Evolutionary conservation across 106 monocot species (phyloP).

Genomic region (Xerophyta viscosa): DNA sequence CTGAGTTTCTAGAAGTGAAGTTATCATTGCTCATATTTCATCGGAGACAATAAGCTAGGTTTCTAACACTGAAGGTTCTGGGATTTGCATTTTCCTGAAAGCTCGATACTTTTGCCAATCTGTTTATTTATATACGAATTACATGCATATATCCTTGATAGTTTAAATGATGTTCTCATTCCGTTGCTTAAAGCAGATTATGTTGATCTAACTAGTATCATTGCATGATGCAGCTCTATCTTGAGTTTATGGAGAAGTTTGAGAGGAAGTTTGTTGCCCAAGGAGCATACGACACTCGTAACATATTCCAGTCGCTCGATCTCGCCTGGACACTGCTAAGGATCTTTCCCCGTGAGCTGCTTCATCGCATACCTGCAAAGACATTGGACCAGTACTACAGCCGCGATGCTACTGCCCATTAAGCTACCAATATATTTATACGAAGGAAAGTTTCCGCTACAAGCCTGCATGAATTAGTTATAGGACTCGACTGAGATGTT

Average conservation of each 20-base stretch:
- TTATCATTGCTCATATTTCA: too few species aligned
- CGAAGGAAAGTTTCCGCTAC: not conserved
- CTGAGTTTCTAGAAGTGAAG: too few species aligned
- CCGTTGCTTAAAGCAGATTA: too few species aligned
- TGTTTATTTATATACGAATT: too few species aligned
- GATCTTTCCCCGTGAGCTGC: conserved; percentile 92
- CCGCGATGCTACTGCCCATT: conserved; percentile 48
- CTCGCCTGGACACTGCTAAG: conserved; percentile 95
- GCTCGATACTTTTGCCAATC: too few species aligned
- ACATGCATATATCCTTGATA: too few species aligned
- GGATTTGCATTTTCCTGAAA: too few species aligned
- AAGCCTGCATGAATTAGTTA: not conserved
- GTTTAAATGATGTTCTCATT: too few species aligned
- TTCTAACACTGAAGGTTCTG: too few species aligned
- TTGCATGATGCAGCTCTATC: conserved; percentile 61
- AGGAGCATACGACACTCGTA: conserved; percentile 94
- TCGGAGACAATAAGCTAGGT: too few species aligned
- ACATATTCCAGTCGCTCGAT: conserved; percentile 95
- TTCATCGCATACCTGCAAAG: conserved; percentile 94
- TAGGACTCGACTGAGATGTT: too few species aligned
- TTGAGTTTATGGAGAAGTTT: conserved; percentile 94
- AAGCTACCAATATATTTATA: not conserved
- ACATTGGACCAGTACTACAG: conserved; percentile 88
- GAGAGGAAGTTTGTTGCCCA: conserved; percentile 89
- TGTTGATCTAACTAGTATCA: not conserved